phyloP scores from a whole-genome alignment of 139 green algal species.

The Coelastrella sp. region DNA sequence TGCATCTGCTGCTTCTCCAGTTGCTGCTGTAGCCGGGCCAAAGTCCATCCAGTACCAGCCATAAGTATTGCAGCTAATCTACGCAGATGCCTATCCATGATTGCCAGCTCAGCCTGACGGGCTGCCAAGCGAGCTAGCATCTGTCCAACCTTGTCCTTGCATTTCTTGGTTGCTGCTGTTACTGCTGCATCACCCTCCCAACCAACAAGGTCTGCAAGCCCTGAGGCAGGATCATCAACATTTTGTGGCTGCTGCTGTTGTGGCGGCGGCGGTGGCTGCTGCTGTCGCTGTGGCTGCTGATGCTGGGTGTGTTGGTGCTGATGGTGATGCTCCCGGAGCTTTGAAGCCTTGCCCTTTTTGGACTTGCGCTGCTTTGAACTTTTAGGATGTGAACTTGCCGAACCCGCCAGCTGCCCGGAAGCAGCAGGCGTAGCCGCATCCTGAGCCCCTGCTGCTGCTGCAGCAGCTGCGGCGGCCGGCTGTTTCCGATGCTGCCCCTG shows the following conservation, averaged over 20 bases:
- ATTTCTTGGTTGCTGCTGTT: neutral
- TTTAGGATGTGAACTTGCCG: too few relatives aligned
- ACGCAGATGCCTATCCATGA: neutral
- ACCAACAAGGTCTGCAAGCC: neutral
- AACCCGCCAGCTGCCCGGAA: too few relatives aligned
- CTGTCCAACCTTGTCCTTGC: neutral
- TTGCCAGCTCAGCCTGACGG: neutral
- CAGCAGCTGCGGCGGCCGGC: neutral
- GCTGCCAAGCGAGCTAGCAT: neutral
- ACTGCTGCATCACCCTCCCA: neutral
- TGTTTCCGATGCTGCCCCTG: neutral
- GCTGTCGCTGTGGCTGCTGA: too few relatives aligned
- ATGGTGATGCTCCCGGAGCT: neutral
- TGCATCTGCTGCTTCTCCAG: conserved; percentile 25
- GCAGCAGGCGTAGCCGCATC: neutral
- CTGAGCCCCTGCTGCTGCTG: neutral
- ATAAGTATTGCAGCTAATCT: conserved; percentile 2
- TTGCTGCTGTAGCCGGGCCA: neutral
- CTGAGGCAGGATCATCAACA: too few relatives aligned
- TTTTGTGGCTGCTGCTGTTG: too few relatives aligned
- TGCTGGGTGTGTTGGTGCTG: neutral
- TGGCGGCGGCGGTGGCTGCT: too few relatives aligned
- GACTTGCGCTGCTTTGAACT: neutral
- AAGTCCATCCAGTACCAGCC: neutral
- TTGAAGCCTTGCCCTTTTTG: neutral